Evolutionary conservation across 345 rosid genomes (phyloP).

Genomic region (Eucalyptus albens): DNA sequence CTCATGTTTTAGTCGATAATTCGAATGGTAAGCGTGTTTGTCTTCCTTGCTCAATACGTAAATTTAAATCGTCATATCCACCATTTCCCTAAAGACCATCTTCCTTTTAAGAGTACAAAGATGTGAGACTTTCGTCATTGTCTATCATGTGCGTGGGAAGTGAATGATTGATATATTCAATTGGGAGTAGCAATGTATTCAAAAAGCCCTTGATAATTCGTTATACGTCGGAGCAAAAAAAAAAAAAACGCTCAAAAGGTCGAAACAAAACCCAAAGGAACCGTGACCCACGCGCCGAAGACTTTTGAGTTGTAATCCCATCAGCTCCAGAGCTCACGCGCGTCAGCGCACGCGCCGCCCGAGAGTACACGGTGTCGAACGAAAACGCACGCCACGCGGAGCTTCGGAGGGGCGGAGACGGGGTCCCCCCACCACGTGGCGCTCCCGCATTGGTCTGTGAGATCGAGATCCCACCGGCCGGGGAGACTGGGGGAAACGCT

Average conservation of each 20-base stretch:
- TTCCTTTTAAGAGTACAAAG: background rate
- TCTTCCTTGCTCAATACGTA: background rate
- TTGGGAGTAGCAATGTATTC: background rate
- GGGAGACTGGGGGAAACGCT: background rate
- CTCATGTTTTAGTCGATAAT: fast-evolving
- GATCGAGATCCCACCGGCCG: background rate
- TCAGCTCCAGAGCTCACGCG: background rate
- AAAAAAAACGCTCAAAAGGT: background rate
- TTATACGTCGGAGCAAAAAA: background rate
- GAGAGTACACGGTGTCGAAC: background rate
- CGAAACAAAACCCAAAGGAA: background rate
- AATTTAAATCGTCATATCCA: background rate
- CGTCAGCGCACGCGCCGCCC: background rate
- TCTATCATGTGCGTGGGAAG: background rate
- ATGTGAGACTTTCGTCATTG: background rate
- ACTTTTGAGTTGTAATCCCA: background rate
- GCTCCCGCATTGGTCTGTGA: background rate
- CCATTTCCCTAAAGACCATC: too few species aligned
- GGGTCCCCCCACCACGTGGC: background rate
- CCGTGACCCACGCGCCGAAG: background rate
- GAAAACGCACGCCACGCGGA: background rate
- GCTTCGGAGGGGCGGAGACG: background rate
- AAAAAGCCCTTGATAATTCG: background rate
- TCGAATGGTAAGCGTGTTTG: background rate
- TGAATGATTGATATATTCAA: background rate